Base-by-base conservation (phyloP, 495 filamentous ascomycete genomes). In the Usnea hakonensis region DNA sequence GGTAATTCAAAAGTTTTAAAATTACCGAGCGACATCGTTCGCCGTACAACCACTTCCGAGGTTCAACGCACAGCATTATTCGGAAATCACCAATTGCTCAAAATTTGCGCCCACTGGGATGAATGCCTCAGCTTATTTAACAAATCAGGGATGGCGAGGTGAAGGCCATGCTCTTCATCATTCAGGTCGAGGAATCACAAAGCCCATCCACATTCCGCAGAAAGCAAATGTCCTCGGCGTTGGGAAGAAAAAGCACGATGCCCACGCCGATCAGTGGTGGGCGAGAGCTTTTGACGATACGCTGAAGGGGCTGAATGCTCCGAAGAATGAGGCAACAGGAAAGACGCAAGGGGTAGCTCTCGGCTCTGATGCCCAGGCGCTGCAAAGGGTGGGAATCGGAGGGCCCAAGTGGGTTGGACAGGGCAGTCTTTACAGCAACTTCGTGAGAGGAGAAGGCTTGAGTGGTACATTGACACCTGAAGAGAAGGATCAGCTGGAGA, bases 251-350 rank as follows among this genome's bases (percentile, higher is more conserved):
- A 78, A 79, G 60, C 65, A 71, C 28, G 68, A 69, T 58, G 75
- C 78, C n/a, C 86, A 86, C 55, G 79, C 80, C 52, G 79, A 81
- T 67, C 87, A 89, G 65, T 93, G 89, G 89, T 92, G 89, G 89
- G 73, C 90, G 61, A 81, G 85, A 53, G 89, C 88, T 50, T 91
- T 91, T 67, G 89, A 93, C 74, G 83, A 87, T 69, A 85, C 86
- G 33, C 74, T 93, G 63, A 86, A 89, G 71, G 85, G 85, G 4
- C 75, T 90, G 26, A 86, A 90, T 70, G 80, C 76, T 14, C 70
- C 73, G 10, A 76, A 77, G 60, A 70, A 76, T 63, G 78, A 76
- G 14, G 69, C 64, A n/a, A 57, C 60, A 54, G 44, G 58, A 44
- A 63, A 65, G 63, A 64, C 64, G 41, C 79, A 80, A 67, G 71